A percentile compares a stretch with the other conserved stretches of the same genome.
These are phyloP conservation scores for Maudiozyma pseudohumilis DNA, from an alignment of 805 yeast genomes.

Conservation along the genomic window DNA sequence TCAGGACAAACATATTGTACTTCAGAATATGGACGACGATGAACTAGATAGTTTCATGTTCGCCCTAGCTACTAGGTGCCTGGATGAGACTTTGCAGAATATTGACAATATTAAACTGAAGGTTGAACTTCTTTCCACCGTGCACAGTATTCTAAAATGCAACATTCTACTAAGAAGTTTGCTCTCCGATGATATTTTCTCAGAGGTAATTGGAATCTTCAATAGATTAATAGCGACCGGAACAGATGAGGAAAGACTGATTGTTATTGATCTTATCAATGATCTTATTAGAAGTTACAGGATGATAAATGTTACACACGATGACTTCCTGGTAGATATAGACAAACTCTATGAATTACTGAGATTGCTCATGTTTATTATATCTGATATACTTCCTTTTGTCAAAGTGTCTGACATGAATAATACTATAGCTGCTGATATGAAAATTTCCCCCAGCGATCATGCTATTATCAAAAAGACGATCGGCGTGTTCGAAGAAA, in stretches of 20 bases:
- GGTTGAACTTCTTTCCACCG: conserved; percentile 36
- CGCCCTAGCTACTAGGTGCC: conserved; percentile 73
- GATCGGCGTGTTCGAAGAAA: conserved; percentile 45
- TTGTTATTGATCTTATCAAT: conserved; percentile 47
- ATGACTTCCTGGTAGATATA: conserved; percentile 44
- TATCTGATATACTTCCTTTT: conserved; percentile 52
- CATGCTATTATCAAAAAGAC: conserved; percentile 38
- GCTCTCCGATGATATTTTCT: conserved; percentile 57
- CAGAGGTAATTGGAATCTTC: conserved; percentile 65
- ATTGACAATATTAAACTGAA: conserved; percentile 21
- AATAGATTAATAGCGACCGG: conserved; percentile 61
- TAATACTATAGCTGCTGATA: not conserved
- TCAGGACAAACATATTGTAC: conserved; percentile 36
- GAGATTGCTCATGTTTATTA: conserved; percentile 55
- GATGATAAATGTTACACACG: conserved; percentile 23
- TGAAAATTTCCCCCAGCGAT: conserved; percentile 22
- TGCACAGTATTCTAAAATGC: conserved; percentile 48
- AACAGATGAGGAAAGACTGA: conserved; percentile 36
- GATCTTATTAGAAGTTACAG: conserved; percentile 40
- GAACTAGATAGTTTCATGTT: conserved; percentile 62
- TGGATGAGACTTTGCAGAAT: conserved; percentile 54
- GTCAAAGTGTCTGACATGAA: conserved; percentile 35
- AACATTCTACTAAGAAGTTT: conserved; percentile 48
- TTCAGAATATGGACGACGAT: conserved; percentile 37
- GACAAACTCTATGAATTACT: conserved; percentile 78